Percentiles rank a stretch among this genome's conserved stretches.
Evolutionary conservation across 306 rosid species (phyloP).

Genomic region (Carpinus viminea): DNA sequence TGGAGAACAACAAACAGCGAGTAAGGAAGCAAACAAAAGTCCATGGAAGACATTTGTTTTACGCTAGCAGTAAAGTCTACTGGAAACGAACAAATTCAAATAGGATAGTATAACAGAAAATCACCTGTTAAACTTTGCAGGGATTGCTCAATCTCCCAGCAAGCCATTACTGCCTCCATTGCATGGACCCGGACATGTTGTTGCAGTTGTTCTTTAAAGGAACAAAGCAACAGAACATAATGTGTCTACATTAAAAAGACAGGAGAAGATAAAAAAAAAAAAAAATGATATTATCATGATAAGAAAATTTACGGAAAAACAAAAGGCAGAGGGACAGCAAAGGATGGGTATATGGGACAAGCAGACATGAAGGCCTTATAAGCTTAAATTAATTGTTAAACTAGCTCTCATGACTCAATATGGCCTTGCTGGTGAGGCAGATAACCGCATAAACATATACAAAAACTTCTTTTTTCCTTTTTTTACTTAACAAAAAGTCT

Average conservation of each 20-base stretch:
- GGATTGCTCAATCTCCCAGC: slow-evolving; percentile 99
- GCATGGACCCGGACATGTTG: slow-evolving; percentile 98
- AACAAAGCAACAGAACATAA: slow-evolving; percentile 92
- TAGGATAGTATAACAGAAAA: neutral
- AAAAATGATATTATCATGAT: neutral
- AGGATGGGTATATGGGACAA: neutral
- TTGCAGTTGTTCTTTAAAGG: slow-evolving; percentile 96
- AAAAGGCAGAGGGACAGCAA: slow-evolving; percentile 1
- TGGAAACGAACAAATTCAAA: slow-evolving; percentile 6
- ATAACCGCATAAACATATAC: neutral
- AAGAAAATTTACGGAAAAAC: neutral
- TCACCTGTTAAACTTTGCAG: slow-evolving; percentile 93
- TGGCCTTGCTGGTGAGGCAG: neutral
- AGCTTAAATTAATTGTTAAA: neutral
- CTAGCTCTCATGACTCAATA: neutral
- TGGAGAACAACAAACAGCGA: slow-evolving; percentile 12
- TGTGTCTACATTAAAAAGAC: slow-evolving; percentile 61
- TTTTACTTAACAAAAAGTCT: too few species aligned
- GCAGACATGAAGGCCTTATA: neutral
- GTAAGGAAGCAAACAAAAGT: slow-evolving; percentile 5
- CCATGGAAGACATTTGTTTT: slow-evolving; percentile 18
- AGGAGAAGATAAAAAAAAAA: slow-evolving; percentile 17
- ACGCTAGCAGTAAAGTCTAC: slow-evolving; percentile 7
- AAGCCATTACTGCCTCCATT: slow-evolving; percentile 99
- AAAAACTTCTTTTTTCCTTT: neutral